Percentiles rank a stretch among this genome's conserved stretches.
Evolutionary conservation across 805 yeast species (phyloP).

Genomic region (Hanseniaspora thailandica): DNA sequence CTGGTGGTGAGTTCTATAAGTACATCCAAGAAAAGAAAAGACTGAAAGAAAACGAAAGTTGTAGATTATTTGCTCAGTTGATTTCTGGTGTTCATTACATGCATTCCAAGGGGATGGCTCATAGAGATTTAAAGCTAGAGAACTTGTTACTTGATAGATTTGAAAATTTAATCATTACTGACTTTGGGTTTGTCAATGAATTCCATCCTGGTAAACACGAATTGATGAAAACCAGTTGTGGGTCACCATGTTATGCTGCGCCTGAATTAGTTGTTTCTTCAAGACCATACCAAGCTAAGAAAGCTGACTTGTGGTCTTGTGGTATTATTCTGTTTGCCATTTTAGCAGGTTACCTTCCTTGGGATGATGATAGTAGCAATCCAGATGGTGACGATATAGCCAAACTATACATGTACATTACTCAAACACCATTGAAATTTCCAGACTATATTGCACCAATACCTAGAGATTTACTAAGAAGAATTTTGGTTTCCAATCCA

Average conservation of each 20-base stretch:
- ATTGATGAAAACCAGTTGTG: constrained; percentile 88
- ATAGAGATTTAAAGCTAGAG: constrained; percentile 83
- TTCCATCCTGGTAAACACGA: constrained; percentile 44
- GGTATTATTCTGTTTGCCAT: constrained; percentile 93
- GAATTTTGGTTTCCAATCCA: constrained; percentile 78
- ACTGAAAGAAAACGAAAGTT: constrained; percentile 76
- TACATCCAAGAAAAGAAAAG: constrained; percentile 77
- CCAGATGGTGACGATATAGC: constrained; percentile 94
- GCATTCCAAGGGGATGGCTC: constrained; percentile 85
- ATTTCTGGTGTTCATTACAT: constrained; percentile 89
- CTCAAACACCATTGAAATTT: constrained; percentile 81
- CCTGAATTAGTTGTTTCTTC: constrained; percentile 88
- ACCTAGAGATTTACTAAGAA: constrained; percentile 80
- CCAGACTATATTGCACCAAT: constrained; percentile 87
- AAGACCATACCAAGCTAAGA: constrained; percentile 78
- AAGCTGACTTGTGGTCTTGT: constrained; percentile 94
- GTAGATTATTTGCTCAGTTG: constrained; percentile 80
- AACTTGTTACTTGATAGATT: constrained; percentile 75
- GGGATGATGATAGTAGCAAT: constrained; percentile 92
- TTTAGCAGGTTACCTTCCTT: constrained; percentile 94
- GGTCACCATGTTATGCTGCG: constrained; percentile 97
- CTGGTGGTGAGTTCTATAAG: constrained; percentile 94
- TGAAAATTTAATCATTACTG: constrained; percentile 75
- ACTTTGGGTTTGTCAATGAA: constrained; percentile 90
- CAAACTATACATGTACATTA: constrained; percentile 79